Evolutionary conservation across 495 filamentous ascomycete genomes (phyloP).

Genomic region (Neurospora cerealis): DNA sequence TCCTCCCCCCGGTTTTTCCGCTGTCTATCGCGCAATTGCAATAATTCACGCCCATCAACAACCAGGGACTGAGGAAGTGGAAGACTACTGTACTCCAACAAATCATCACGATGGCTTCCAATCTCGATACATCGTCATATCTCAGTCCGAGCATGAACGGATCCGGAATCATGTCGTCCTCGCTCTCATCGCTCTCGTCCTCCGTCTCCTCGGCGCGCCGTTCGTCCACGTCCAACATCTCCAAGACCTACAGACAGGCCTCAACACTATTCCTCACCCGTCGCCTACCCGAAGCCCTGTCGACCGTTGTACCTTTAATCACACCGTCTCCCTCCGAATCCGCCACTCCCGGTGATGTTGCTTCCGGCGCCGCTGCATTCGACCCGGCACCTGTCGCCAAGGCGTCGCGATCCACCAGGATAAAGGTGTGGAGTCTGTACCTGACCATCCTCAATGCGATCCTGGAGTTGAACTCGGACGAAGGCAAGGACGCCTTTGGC

Average conservation of each 20-base stretch:
- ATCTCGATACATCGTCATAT: background rate
- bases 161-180: slow-evolving; percentile 27
- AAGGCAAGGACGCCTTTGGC: slow-evolving; percentile 81
- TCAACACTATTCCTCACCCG: slow-evolving; percentile 88
- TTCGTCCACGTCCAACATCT: slow-evolving; percentile 51
- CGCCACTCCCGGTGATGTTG: slow-evolving; percentile 14
- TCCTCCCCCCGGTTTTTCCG: background rate
- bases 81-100: background rate
- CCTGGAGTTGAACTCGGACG: slow-evolving; percentile 77
- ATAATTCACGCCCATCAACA: background rate
- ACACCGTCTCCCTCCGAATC: slow-evolving; percentile 26
- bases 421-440: slow-evolving; percentile 97
- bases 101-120: background rate
- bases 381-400: slow-evolving; percentile 59
- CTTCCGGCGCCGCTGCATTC: slow-evolving; percentile 14
- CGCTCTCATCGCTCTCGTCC: slow-evolving; percentile 36
- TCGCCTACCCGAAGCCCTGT: slow-evolving; percentile 79
- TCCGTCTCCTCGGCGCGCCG: slow-evolving; percentile 43
- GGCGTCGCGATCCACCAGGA: slow-evolving; percentile 64
- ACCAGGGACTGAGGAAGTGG: background rate
- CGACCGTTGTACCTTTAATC: slow-evolving; percentile 70
- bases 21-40: background rate
- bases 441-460: slow-evolving; percentile 86
- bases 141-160: slow-evolving; percentile 13
- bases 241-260: slow-evolving; percentile 81